Evolutionary conservation across 2,329 filamentous ascomycete genomes (phyloP).

Genomic region (Graphilbum ipis-grandicollis): DNA sequence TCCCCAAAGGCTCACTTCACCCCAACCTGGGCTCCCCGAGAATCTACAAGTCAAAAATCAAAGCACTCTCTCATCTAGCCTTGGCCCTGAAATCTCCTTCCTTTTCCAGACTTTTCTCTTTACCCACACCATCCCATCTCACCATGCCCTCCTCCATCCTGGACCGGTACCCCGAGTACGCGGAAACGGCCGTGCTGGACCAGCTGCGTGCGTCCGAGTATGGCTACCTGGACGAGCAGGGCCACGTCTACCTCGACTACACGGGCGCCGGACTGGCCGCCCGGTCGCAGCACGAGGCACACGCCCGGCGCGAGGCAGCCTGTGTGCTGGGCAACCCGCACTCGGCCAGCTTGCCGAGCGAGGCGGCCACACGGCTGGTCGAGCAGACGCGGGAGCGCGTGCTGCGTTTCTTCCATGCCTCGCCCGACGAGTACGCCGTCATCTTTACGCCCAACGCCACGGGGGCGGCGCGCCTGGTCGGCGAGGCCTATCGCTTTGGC

Average conservation of each 20-base stretch:
- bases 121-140: no score
- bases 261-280: conserved; percentile 20
- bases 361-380: conserved; percentile 16
- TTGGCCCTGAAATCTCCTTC: no score
- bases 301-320: conserved; percentile 14
- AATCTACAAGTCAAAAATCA: no score
- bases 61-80: no score
- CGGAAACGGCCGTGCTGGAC: conserved; percentile 15
- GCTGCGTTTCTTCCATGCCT: conserved; percentile 17
- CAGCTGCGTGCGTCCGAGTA: conserved; percentile 17
- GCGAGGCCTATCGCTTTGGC: conserved; percentile 20
- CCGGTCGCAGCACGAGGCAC: conserved; percentile 15
- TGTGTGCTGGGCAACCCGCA: conserved; percentile 22
- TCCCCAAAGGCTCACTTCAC: no score
- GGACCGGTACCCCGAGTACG: conserved; percentile 17
- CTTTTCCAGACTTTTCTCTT: no score
- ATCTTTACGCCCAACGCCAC: conserved; percentile 24
- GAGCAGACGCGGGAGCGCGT: conserved; percentile 16
- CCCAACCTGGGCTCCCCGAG: no score
- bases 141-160: conserved; percentile 10
- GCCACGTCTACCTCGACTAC: conserved; percentile 24
- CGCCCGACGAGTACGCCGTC: conserved; percentile 19
- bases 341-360: conserved; percentile 20
- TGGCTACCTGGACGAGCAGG: conserved; percentile 18
- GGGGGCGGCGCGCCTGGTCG: conserved; percentile 20